Evolutionary conservation across 805 yeast species (phyloP), one percentile per base, ranked within the genome.

Genomic region (Starmerella ratchasimensis): DNA sequence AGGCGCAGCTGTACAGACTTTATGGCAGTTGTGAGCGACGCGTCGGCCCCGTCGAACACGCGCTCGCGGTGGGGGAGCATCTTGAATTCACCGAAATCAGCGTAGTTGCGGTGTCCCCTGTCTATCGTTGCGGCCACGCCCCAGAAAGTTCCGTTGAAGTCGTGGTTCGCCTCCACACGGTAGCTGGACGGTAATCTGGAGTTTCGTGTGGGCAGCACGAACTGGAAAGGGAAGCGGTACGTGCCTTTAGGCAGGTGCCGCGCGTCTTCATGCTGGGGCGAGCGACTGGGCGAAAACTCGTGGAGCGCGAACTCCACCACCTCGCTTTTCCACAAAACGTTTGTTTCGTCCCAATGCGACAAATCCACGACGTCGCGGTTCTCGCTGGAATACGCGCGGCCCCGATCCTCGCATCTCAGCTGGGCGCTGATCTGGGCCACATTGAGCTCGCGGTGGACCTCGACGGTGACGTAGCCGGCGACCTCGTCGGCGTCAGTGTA

Each of bases 71-170:
- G 33, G 6, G 44, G 44, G 13, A 29, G 31, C 36, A 40, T 22
- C 13, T 13, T 4, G 17, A 33, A 25, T 15, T 32, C 30, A 3
- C 35, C 41, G 11, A 33, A 28, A 3, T 18, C 38, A 18, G 27
- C 15, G 30, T 36, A 39, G 37, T 43, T 36, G 10, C 40, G 33
- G 8, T 37, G 26, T 13, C 37, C 40, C 7, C 46, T 27, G 17
- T 39, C 37, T 10, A 36, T 37, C 10, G 22, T 25, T 9, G 44
- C 43, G 16, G 17, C 16, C 17, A 43, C 44, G 11, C 41, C 39
- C 46, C 46, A 43, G 20, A 31, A 39, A 6, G 32, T 27, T 3
- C 46, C 46, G 24, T 39, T 43, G 34, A 28, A 32, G 7, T 29
- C 28, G 18, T 34, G 40, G 18, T 20, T 18, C 17, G 28, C 31